Conservation (phyloP, 2,329 filamentous ascomycete species). For the Raffaelea arxii region DNA sequence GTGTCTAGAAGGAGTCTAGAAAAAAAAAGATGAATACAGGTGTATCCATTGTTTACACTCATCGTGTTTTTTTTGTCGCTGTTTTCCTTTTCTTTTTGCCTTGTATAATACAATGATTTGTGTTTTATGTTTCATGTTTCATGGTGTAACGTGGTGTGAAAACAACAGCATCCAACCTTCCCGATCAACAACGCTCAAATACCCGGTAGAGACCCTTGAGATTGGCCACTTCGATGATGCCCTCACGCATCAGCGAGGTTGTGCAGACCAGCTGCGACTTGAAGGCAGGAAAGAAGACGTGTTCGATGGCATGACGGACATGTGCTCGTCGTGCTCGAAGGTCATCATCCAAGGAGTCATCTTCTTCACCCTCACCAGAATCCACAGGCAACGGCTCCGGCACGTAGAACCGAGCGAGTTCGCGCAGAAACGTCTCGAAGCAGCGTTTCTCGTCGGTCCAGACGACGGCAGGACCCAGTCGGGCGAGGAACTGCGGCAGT, state of each 20-base stretch:
- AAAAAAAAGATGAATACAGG: slow-evolving; percentile 3
- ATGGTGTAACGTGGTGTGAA: no score
- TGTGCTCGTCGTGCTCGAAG: slow-evolving; percentile 54
- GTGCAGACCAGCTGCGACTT: slow-evolving; percentile 77
- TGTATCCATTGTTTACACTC: slow-evolving; percentile 4
- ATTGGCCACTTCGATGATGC: slow-evolving; percentile 78
- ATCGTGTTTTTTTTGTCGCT: slow-evolving; percentile 4
- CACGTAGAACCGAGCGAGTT: slow-evolving; percentile 83
- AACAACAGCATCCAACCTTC: neutral
- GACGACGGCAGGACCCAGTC: slow-evolving; percentile 77
- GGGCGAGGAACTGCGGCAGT: slow-evolving; percentile 77
- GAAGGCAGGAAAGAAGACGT: slow-evolving; percentile 84
- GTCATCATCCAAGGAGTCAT: slow-evolving; percentile 32
- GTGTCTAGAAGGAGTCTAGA: neutral
- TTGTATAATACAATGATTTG: slow-evolving; percentile 9
- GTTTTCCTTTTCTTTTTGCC: slow-evolving; percentile 11
- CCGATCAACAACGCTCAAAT: slow-evolving; percentile 73
- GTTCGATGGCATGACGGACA: slow-evolving; percentile 67
- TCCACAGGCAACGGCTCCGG: slow-evolving; percentile 65
- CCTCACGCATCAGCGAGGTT: slow-evolving; percentile 60
- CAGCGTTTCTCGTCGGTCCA: slow-evolving; percentile 81
- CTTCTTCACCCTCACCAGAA: neutral
- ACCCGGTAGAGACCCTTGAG: slow-evolving; percentile 88
- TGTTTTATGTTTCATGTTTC: neutral
- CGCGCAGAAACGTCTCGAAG: slow-evolving; percentile 74